A percentile compares a stretch with the other conserved stretches of the same genome.
Conservation (phyloP, 805 yeast genomes). For the Sugiyamaella smithiae region DNA sequence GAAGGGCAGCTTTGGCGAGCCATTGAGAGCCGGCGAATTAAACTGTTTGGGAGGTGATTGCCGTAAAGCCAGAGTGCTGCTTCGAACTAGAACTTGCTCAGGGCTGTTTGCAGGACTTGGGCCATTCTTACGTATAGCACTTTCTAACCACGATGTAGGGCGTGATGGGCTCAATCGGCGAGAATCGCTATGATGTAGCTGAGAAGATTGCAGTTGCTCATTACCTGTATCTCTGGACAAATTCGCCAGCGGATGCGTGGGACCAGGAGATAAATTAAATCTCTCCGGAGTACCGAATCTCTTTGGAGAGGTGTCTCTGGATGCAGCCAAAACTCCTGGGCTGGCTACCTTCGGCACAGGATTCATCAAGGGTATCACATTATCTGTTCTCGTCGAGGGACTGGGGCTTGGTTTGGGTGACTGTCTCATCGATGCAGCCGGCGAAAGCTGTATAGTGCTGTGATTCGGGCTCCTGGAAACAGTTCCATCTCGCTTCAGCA, state of each 20-base stretch:
- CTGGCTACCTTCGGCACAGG: constrained; percentile 1
- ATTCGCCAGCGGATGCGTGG: constrained; percentile 2
- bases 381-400: not conserved
- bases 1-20: constrained; percentile 4
- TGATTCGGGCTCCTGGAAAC: constrained; percentile 1
- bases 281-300: not conserved
- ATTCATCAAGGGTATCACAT: not conserved
- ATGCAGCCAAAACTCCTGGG: not conserved
- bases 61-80: not conserved
- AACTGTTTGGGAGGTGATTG: not conserved
- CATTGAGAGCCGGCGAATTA: not conserved
- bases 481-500: constrained; percentile 27
- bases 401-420: not conserved
- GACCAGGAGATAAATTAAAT: constrained; percentile 5
- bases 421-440: constrained; percentile 2
- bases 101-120: constrained; percentile 13
- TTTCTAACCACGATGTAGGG: constrained; percentile 31
- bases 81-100: not conserved
- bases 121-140: constrained; percentile 26
- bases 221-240: not conserved
- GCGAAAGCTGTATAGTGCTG: not conserved
- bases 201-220: not conserved
- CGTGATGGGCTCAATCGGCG: constrained; percentile 28
- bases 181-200: constrained; percentile 11
- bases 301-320: not conserved